Conservation (phyloP, 345 rosid genomes). For the Aquilaria sinensis region DNA sequence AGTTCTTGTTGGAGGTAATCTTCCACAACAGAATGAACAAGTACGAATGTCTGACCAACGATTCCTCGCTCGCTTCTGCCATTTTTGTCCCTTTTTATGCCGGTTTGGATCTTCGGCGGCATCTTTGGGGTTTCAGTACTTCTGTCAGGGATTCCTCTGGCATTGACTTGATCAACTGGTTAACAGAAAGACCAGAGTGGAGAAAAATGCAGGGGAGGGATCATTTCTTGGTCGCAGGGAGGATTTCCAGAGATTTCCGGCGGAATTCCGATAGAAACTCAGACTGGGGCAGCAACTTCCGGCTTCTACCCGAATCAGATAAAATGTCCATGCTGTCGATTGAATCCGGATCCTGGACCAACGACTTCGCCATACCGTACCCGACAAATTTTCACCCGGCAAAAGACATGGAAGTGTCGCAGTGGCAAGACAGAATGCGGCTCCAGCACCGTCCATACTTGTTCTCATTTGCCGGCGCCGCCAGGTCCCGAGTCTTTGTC, state of each 20-base stretch:
- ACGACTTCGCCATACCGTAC: constrained; percentile 36
- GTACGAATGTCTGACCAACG: constrained; percentile 34
- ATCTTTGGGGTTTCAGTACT: constrained; percentile 31
- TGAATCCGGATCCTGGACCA: constrained; percentile 23
- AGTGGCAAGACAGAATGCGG: constrained; percentile 33
- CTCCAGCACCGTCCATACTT: constrained; percentile 19
- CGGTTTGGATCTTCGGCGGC: constrained; percentile 36
- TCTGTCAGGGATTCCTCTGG: constrained; percentile 30
- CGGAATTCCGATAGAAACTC: constrained; percentile 15
- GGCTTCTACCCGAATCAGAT: constrained; percentile 20
- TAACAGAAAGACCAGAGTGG: constrained; percentile 33
- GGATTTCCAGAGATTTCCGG: constrained; percentile 35
- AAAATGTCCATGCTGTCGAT: constrained; percentile 40
- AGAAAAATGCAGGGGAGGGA: constrained; percentile 31
- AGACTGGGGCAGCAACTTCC: constrained; percentile 42
- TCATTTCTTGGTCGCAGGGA: constrained; percentile 41
- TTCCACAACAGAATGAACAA: constrained; percentile 38
- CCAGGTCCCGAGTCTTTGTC: constrained; percentile 17
- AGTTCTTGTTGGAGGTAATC: constrained; percentile 31
- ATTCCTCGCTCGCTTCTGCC: constrained; percentile 40
- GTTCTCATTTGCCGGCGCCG: constrained; percentile 36
- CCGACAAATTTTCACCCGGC: constrained; percentile 46
- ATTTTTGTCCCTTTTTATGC: constrained; percentile 37
- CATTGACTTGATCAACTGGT: constrained; percentile 27
- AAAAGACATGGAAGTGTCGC: constrained; percentile 16